These are phyloP conservation scores for Scutellaria barbata DNA, from an alignment of 257 asterid genomes.

Conservation along the genomic window DNA sequence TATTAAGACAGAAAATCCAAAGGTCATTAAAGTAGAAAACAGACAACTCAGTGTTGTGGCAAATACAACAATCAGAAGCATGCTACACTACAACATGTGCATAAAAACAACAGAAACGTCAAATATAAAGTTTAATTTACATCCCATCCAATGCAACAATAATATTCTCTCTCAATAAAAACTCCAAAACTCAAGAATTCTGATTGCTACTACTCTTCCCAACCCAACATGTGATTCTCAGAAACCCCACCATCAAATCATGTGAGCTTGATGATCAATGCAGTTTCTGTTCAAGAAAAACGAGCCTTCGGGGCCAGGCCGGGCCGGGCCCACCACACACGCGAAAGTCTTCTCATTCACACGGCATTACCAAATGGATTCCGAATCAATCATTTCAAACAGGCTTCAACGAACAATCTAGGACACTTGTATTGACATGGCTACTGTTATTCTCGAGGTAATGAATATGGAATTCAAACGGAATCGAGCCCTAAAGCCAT, in stretches of 20 bases:
- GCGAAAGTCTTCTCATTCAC: not conserved
- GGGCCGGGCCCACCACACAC: slow-evolving; percentile 1
- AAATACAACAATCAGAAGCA: slow-evolving; percentile 37
- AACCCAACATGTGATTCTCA: slow-evolving; percentile 9
- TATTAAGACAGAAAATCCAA: too few species aligned
- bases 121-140: slow-evolving; percentile 27
- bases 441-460: slow-evolving; percentile 1
- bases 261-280: not conserved
- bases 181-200: slow-evolving; percentile 7
- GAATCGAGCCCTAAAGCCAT: slow-evolving; percentile 64
- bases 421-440: not conserved
- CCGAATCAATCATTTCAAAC: slow-evolving; percentile 36
- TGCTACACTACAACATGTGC: slow-evolving; percentile 29
- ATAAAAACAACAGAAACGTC: slow-evolving; percentile 28
- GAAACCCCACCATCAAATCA: slow-evolving; percentile 13
- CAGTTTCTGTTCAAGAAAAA: too few species aligned
- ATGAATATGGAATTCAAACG: slow-evolving; percentile 36
- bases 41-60: slow-evolving; percentile 27
- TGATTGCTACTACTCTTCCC: slow-evolving; percentile 11
- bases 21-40: not conserved
- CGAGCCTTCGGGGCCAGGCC: not conserved
- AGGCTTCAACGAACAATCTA: slow-evolving; percentile 28
- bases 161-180: slow-evolving; percentile 17
- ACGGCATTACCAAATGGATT: not conserved
- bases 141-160: slow-evolving; percentile 32